A percentile compares a stretch with the other conserved stretches of the same genome.
Conservation (phyloP, 1,139 yeast genomes). For the Protomyces gravidus region DNA sequence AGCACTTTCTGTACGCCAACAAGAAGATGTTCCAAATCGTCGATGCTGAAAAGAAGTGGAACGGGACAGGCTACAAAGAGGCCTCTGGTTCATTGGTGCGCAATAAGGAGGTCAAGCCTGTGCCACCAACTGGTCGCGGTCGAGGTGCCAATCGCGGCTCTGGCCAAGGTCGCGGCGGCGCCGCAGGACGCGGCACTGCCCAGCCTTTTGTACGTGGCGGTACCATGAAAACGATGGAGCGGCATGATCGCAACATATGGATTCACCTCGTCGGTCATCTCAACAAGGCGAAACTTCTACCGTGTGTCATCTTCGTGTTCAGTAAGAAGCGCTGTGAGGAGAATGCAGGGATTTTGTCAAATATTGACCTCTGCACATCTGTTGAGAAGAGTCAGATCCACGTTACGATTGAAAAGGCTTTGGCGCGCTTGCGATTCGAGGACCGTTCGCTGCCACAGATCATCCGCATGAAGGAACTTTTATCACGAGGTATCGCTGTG, state of each 20-base stretch:
- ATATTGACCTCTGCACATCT: constrained; percentile 70
- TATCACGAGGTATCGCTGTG: constrained; percentile 88
- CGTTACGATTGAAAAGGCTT: constrained; percentile 86
- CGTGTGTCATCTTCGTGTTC: constrained; percentile 89
- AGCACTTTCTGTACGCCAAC: constrained; percentile 78
- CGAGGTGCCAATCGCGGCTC: constrained; percentile 37
- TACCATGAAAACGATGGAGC: constrained; percentile 48
- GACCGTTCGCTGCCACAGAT: constrained; percentile 94
- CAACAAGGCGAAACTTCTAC: constrained; percentile 62
- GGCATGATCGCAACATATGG: constrained; percentile 56
- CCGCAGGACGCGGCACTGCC: constrained; percentile 38
- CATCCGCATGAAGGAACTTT: constrained; percentile 68
- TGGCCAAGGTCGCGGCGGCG: constrained; percentile 41
- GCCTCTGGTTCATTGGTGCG: constrained; percentile 34
- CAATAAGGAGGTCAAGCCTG: constrained; percentile 30
- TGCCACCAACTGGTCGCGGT: constrained; percentile 39
- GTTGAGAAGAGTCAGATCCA: constrained; percentile 86
- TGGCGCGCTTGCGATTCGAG: constrained; percentile 79
- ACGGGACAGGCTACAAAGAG: constrained; percentile 49
- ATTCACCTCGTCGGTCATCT: constrained; percentile 66
- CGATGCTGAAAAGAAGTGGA: constrained; percentile 65
- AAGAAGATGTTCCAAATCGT: constrained; percentile 64
- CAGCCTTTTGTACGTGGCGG: constrained; percentile 38
- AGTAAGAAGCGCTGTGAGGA: constrained; percentile 91
- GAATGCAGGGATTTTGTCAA: constrained; percentile 73